Conservation (phyloP, 2,329 filamentous ascomycete species). For the Talaromyces albobiverticillius region DNA sequence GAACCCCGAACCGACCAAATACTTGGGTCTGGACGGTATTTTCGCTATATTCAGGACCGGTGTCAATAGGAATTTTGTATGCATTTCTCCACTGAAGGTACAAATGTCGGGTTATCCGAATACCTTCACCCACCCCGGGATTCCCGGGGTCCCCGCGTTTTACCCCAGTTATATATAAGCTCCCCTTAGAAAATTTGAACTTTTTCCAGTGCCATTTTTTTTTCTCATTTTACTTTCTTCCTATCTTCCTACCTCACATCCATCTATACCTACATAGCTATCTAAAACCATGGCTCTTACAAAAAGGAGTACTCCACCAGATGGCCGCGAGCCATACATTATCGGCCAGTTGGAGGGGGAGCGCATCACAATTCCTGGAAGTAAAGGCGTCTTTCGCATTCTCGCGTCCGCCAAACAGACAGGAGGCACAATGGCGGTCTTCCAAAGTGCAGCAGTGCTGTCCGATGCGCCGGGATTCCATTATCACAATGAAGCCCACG, state of each 20-base stretch:
- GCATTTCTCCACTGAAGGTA: neutral
- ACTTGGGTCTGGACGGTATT: too few species aligned
- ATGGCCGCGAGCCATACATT: conserved; percentile 42
- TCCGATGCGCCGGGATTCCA: conserved; percentile 47
- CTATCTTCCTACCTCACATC: neutral
- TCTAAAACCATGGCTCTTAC: conserved; percentile 22
- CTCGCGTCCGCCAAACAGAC: conserved; percentile 53
- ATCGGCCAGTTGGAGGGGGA: conserved; percentile 52
- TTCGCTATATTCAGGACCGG: too few species aligned
- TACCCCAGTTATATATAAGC: neutral
- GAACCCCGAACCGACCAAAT: too few species aligned
- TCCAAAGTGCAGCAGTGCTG: conserved; percentile 47
- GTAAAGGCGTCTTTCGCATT: conserved; percentile 52
- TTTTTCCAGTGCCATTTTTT: neutral
- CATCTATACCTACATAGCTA: neutral
- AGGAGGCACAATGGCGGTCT: conserved; percentile 50
- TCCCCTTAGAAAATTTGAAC: neutral
- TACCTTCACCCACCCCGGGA: neutral
- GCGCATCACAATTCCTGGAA: conserved; percentile 51
- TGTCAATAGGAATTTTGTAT: too few species aligned
- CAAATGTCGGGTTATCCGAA: conserved; percentile 4
- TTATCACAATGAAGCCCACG: conserved; percentile 56
- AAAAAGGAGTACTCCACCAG: conserved; percentile 33
- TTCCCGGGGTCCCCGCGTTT: conserved; percentile 5
- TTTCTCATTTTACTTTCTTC: neutral